phyloP scores from a whole-genome alignment of 306 rosid genomes.

The Abrus pulchellus region DNA sequence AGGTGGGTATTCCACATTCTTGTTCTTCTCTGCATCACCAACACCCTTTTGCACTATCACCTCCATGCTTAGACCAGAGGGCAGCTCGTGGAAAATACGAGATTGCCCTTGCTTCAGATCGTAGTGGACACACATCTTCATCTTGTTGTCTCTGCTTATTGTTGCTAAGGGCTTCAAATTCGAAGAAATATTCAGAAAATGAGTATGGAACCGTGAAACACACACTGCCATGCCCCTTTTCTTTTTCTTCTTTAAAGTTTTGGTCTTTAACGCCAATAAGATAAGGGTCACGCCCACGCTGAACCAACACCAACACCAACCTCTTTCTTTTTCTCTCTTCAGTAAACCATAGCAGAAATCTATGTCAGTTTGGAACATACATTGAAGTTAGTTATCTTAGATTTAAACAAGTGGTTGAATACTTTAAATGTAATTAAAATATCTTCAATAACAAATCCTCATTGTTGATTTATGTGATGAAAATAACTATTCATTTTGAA shows the following conservation, averaged over 20 bases:
- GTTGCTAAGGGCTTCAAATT: constrained; percentile 50
- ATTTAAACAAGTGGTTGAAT: neutral
- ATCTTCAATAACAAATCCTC: neutral
- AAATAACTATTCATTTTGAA: no score
- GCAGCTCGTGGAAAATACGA: constrained; percentile 81
- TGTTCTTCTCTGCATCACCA: constrained; percentile 41
- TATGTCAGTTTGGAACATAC: no score
- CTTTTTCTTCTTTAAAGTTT: constrained; percentile 30
- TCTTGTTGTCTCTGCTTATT: constrained; percentile 39
- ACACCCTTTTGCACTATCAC: constrained; percentile 65
- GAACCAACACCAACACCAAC: neutral
- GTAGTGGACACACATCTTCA: constrained; percentile 63
- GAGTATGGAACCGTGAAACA: constrained; percentile 41
- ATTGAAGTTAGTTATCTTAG: no score
- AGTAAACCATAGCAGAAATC: no score
- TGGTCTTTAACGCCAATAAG: constrained; percentile 28
- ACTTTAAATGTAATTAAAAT: neutral
- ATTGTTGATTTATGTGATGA: no score
- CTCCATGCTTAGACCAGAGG: constrained; percentile 85
- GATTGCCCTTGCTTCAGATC: constrained; percentile 72
- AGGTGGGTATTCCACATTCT: constrained; percentile 54
- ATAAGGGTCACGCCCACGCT: neutral
- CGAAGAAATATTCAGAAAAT: constrained; percentile 43
- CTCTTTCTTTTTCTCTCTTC: neutral
- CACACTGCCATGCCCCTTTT: constrained; percentile 45